Conservation (phyloP, 2,329 filamentous ascomycete species). For the Talaromyces marneffei region DNA sequence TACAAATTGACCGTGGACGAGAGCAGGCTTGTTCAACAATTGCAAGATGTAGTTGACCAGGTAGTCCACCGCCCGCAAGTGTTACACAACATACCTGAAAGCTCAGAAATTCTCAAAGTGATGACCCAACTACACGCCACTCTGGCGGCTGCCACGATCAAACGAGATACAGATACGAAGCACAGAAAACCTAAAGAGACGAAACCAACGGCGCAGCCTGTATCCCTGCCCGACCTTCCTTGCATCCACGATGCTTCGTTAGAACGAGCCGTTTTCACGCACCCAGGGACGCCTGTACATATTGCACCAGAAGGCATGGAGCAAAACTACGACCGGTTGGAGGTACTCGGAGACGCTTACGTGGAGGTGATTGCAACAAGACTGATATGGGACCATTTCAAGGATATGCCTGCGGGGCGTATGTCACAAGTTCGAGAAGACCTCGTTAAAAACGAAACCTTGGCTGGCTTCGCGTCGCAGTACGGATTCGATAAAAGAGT, state of each 20-base stretch:
- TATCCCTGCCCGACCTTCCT: constrained; percentile 45
- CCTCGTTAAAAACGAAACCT: constrained; percentile 72
- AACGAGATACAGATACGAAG: not conserved
- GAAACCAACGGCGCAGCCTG: constrained; percentile 13
- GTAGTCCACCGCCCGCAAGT: constrained; percentile 6
- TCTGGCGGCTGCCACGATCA: not conserved
- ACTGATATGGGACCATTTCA: constrained; percentile 69
- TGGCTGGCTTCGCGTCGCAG: constrained; percentile 61
- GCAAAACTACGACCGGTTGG: constrained; percentile 70
- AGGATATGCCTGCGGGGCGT: constrained; percentile 58
- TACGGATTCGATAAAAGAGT: constrained; percentile 67
- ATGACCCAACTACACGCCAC: constrained; percentile 6
- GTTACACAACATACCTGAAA: constrained; percentile 1
- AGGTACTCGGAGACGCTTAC: constrained; percentile 85
- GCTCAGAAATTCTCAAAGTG: constrained; percentile 10
- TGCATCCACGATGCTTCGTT: constrained; percentile 54
- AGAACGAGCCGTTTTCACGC: constrained; percentile 61
- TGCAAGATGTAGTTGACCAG: constrained; percentile 7
- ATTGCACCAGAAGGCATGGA: constrained; percentile 25
- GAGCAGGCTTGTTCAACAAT: constrained; percentile 6
- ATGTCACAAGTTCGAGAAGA: constrained; percentile 71
- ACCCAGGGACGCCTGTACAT: constrained; percentile 46
- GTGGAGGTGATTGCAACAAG: constrained; percentile 70
- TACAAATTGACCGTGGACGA: not conserved
- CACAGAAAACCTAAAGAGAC: constrained; percentile 9